Conservation (phyloP, 208 protist genomes). For the Leishmania aethiopica region DNA sequence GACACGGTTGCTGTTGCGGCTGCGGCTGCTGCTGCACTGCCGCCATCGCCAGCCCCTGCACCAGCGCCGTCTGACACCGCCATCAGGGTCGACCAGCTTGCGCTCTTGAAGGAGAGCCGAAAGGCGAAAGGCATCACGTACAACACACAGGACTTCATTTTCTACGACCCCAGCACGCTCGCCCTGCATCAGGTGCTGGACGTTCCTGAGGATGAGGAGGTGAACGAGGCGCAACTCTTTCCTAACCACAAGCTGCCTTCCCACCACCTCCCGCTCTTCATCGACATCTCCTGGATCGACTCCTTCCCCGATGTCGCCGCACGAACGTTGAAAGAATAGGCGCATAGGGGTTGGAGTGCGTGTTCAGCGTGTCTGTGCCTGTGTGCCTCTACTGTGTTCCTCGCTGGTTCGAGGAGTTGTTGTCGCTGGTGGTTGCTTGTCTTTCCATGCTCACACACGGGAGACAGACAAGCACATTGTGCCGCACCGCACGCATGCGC, state of each 20-base stretch:
- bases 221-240: slow-evolving; percentile 61
- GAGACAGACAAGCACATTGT: neutral
- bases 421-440: neutral
- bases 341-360: neutral
- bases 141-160: slow-evolving; percentile 83
- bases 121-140: slow-evolving; percentile 52
- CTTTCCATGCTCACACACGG: neutral
- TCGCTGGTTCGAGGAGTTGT: neutral
- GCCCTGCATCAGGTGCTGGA: slow-evolving; percentile 85
- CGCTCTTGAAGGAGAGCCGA: slow-evolving; percentile 30
- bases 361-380: neutral
- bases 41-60: neutral
- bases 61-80: neutral
- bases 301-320: slow-evolving; percentile 60
- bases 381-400: neutral
- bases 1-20: neutral
- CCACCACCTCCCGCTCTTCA: slow-evolving; percentile 76
- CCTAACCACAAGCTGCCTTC: slow-evolving; percentile 74
- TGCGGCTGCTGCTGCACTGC: neutral
- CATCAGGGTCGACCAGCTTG: slow-evolving; percentile 35
- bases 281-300: slow-evolving; percentile 88
- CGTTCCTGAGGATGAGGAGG: slow-evolving; percentile 63
- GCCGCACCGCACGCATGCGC: neutral
- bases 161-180: slow-evolving; percentile 73
- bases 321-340: slow-evolving; percentile 49